Evolutionary conservation across 2,329 filamentous ascomycete species (phyloP).

Genomic region (Cladophialophora psammophila): DNA sequence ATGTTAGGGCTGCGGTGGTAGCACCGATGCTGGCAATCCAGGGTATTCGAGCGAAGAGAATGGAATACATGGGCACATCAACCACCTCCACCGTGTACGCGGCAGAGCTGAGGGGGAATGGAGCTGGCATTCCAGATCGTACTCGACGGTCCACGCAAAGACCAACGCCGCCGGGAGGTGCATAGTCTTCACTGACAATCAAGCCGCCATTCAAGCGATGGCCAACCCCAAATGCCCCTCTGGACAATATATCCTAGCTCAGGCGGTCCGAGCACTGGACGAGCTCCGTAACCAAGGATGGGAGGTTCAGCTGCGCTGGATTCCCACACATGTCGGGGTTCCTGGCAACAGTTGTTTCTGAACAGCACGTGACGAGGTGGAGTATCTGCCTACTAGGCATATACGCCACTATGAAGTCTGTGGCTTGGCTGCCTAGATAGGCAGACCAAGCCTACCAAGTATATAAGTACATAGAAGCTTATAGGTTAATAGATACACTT

Average conservation of each 20-base stretch:
- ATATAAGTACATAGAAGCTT: no score
- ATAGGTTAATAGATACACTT: no score
- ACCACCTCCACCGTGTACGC: conserved; percentile 44
- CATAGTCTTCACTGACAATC: conserved; percentile 45
- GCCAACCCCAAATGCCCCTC: conserved; percentile 42
- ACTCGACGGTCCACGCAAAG: conserved; percentile 34
- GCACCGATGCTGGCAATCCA: no score
- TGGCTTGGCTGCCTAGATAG: no score
- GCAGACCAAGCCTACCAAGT: no score
- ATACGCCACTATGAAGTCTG: no score
- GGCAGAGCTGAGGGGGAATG: conserved; percentile 43
- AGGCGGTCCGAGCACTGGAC: conserved; percentile 16
- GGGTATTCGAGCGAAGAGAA: no score
- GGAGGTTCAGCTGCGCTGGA: conserved; percentile 28
- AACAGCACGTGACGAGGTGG: no score
- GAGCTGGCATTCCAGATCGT: conserved; percentile 42
- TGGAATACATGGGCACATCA: conserved; percentile 42
- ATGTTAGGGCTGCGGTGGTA: conserved; percentile 43
- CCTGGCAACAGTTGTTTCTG: no score
- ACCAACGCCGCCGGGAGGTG: conserved; percentile 34
- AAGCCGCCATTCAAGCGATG: conserved; percentile 45
- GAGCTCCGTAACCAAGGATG: conserved; percentile 27
- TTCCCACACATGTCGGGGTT: conserved; percentile 28
- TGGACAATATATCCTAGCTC: conserved; percentile 42
- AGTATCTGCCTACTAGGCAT: no score